Evolutionary conservation across 345 rosid species (phyloP).

Genomic region (Euphorbia lathyris): DNA sequence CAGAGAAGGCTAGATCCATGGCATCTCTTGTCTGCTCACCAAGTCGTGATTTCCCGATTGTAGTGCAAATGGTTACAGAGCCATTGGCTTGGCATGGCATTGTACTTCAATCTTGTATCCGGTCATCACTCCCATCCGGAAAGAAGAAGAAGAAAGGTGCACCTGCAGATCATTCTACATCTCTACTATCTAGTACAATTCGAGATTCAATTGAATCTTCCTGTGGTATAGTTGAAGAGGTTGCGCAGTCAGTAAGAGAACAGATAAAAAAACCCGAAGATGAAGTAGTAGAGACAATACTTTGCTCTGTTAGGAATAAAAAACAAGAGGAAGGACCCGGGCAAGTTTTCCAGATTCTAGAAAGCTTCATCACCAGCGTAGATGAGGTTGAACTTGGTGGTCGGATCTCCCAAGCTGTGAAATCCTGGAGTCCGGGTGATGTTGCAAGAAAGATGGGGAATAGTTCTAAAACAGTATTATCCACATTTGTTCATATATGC

Average conservation of each 20-base stretch:
- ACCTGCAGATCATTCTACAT: constrained; percentile 41
- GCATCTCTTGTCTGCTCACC: constrained; percentile 45
- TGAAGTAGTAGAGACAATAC: constrained; percentile 45
- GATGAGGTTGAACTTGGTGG: constrained; percentile 53
- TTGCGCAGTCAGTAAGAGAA: constrained; percentile 44
- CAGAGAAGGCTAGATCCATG: constrained; percentile 46
- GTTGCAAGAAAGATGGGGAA: constrained; percentile 51
- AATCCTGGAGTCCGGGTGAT: constrained; percentile 57
- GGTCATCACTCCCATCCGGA: constrained; percentile 72
- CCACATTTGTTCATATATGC: constrained; percentile 57
- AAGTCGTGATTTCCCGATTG: constrained; percentile 39
- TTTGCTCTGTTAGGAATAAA: constrained; percentile 41
- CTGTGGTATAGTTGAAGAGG: constrained; percentile 46
- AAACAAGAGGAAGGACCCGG: constrained; percentile 63
- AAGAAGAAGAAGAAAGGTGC: constrained; percentile 90
- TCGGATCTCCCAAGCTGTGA: constrained; percentile 52
- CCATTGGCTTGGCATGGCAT: constrained; percentile 89
- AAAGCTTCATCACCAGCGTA: constrained; percentile 36
- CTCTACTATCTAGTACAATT: constrained; percentile 36
- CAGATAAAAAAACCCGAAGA: constrained; percentile 53
- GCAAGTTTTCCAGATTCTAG: constrained; percentile 51
- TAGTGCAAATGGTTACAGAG: constrained; percentile 73
- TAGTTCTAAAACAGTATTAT: constrained; percentile 40
- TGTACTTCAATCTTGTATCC: constrained; percentile 66
- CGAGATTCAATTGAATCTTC: constrained; percentile 52